Evolutionary conservation across 192 early-diverging fungal species (phyloP).

Genomic region (Coemansia aciculifera): DNA sequence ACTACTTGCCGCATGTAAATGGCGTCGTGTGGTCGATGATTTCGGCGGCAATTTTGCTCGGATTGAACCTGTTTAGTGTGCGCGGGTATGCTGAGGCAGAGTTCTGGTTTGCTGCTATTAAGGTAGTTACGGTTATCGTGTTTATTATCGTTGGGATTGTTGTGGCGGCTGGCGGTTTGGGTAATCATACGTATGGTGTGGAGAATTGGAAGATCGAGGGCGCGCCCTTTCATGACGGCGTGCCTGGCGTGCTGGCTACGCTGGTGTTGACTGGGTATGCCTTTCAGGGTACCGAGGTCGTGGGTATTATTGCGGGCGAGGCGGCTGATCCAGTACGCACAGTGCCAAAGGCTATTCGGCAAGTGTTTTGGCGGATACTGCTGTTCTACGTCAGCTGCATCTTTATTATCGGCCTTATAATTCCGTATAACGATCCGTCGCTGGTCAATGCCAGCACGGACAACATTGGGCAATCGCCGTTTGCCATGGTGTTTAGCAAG

Average conservation of each 20-base stretch:
- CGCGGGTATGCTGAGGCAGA: constrained; percentile 88
- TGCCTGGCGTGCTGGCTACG: constrained; percentile 64
- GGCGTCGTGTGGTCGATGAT: constrained; percentile 51
- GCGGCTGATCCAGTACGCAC: constrained; percentile 77
- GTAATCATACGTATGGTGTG: constrained; percentile 60
- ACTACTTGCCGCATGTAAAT: constrained; percentile 57
- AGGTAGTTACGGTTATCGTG: constrained; percentile 75
- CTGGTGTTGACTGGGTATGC: constrained; percentile 78
- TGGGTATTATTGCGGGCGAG: constrained; percentile 90
- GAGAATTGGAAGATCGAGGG: constrained; percentile 67
- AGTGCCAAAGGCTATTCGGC: constrained; percentile 68
- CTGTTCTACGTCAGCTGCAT: constrained; percentile 78
- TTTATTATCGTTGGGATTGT: constrained; percentile 81
- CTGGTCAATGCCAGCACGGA: constrained; percentile 52
- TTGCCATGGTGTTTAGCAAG: constrained; percentile 68
- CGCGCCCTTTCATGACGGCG: constrained; percentile 63
- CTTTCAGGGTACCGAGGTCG: constrained; percentile 85
- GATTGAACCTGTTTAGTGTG: constrained; percentile 71
- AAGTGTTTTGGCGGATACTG: constrained; percentile 83
- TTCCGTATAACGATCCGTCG: constrained; percentile 66
- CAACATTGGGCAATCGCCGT: constrained; percentile 64
- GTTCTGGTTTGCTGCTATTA: constrained; percentile 80
- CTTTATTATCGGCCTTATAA: constrained; percentile 77
- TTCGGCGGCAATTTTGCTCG: constrained; percentile 64
- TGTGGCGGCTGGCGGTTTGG: constrained; percentile 64